A percentile compares a stretch with the other conserved stretches of the same genome.
phyloP scores from a whole-genome alignment of 2,329 filamentous ascomycete genomes.

The Myotisia sp. region DNA sequence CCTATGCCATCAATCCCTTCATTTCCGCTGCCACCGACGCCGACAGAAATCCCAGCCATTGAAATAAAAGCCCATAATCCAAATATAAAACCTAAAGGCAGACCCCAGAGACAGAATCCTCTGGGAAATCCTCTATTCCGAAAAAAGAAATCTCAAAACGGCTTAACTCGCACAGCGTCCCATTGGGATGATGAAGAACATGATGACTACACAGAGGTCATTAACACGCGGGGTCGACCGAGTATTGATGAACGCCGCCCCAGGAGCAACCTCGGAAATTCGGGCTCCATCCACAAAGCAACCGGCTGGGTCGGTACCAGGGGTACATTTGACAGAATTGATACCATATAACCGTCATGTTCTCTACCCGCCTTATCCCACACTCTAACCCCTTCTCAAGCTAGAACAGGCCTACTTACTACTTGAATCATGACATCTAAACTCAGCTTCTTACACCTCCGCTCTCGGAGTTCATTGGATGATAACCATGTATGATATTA shows the following conservation, averaged over 20 bases:
- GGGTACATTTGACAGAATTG: slow-evolving; percentile 2
- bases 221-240: background rate
- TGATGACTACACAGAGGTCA: background rate
- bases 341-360: slow-evolving; percentile 2
- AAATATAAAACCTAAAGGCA: background rate
- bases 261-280: background rate
- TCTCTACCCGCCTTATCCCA: too few relatives aligned
- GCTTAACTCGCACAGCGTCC: background rate
- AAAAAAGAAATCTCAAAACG: background rate
- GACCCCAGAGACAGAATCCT: background rate
- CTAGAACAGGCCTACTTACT: too few relatives aligned
- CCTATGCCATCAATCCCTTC: slow-evolving; percentile 17
- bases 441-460: too few relatives aligned
- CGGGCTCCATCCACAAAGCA: slow-evolving; percentile 2
- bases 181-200: background rate
- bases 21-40: slow-evolving; percentile 11
- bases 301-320: slow-evolving; percentile 4
- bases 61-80: background rate
- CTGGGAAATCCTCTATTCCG: background rate
- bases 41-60: background rate
- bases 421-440: too few relatives aligned
- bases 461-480: too few relatives aligned
- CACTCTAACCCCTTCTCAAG: too few relatives aligned
- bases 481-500: too few relatives aligned
- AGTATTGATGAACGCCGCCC: background rate